Conservation (phyloP, 2,329 filamentous ascomycete species). For the Alternaria novae-zelandiae region DNA sequence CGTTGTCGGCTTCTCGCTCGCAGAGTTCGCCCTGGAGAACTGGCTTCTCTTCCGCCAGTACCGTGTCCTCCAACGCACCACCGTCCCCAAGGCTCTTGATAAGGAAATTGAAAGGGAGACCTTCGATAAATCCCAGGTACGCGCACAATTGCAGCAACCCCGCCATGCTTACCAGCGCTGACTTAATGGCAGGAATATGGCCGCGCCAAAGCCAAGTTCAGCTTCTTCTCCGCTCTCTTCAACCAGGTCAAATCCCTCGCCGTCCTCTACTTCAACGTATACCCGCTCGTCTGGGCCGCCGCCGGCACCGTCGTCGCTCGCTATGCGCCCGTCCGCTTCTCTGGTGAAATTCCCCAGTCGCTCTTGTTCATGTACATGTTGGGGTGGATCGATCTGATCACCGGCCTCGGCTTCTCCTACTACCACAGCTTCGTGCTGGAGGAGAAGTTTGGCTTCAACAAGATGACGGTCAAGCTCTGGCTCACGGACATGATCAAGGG, state of each 20-base stretch:
- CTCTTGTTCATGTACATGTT: slow-evolving; percentile 91
- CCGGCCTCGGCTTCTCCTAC: slow-evolving; percentile 81
- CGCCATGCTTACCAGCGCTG: slow-evolving; percentile 14
- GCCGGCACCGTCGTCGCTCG: slow-evolving; percentile 76
- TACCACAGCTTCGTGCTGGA: slow-evolving; percentile 97
- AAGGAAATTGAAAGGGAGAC: slow-evolving; percentile 88
- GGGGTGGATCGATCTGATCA: slow-evolving; percentile 77
- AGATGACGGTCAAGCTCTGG: slow-evolving; percentile 90
- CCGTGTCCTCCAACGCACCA: slow-evolving; percentile 78
- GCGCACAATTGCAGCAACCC: not conserved
- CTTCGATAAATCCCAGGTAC: slow-evolving; percentile 86
- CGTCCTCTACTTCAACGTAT: slow-evolving; percentile 88
- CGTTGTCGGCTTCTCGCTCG: slow-evolving; percentile 91
- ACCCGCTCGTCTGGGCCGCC: slow-evolving; percentile 87
- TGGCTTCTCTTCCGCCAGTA: slow-evolving; percentile 92
- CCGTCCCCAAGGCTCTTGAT: slow-evolving; percentile 83
- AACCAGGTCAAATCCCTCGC: slow-evolving; percentile 86
- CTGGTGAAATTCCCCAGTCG: slow-evolving; percentile 91
- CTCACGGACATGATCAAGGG: slow-evolving; percentile 90
- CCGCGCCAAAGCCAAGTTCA: slow-evolving; percentile 91
- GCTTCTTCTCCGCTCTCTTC: slow-evolving; percentile 80
- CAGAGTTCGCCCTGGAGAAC: slow-evolving; percentile 88
- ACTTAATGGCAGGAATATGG: slow-evolving; percentile 71
- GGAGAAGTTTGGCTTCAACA: slow-evolving; percentile 98
- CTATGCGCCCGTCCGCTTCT: slow-evolving; percentile 78